Evolutionary conservation across 192 early-diverging fungal species (phyloP), one percentile per base, ranked within the genome.

Genomic region (Umbelopsis vinacea): DNA sequence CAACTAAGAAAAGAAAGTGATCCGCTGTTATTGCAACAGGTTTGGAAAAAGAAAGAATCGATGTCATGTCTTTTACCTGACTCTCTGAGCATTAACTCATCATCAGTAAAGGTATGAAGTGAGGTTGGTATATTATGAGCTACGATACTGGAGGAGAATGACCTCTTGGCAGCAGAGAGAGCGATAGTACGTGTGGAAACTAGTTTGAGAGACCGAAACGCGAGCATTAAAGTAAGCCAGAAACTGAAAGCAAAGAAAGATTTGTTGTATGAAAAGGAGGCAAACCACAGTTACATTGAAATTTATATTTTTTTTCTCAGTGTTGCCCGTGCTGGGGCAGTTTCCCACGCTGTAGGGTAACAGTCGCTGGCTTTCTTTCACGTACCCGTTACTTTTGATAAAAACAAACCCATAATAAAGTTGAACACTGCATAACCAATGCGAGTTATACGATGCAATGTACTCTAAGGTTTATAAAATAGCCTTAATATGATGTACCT

Each of bases 81-180:
- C 47, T 98, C 94, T 35, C 86, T 83, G 79, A 98, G 85, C 86
- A 95, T 89, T 71, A 83, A 50, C 84, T 98, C 96, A 71, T 96
- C 95, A 68, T 96, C 95, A 69, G 91, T 94, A 76, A 96, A 86
- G 15, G 89, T 82, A 81, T 93, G 79, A 46, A 97, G 88, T 40
- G 95, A 96, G 38, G 83, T 73, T 4, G 87, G 74, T 47, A 69
- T 69, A 45, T 45, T 69, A 45, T 79, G 74, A 43, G 74, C 66
- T 52, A 79, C 76, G 40, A 70, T 57, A 23, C 79, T 72, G 66
- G 79, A 72, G 22, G 79, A 70, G 57, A 84, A 84, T 67, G 79
- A 71, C 70, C 80, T 81, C 72, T 68, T n/a, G 10, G 69, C 22
- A 3, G 21, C 9, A 33, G 12, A 35, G 12, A 46, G 10, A 19